These are phyloP conservation scores for Trichoderma sp. DNA, from an alignment of 2,329 filamentous ascomycete genomes.

Conservation along the genomic window DNA sequence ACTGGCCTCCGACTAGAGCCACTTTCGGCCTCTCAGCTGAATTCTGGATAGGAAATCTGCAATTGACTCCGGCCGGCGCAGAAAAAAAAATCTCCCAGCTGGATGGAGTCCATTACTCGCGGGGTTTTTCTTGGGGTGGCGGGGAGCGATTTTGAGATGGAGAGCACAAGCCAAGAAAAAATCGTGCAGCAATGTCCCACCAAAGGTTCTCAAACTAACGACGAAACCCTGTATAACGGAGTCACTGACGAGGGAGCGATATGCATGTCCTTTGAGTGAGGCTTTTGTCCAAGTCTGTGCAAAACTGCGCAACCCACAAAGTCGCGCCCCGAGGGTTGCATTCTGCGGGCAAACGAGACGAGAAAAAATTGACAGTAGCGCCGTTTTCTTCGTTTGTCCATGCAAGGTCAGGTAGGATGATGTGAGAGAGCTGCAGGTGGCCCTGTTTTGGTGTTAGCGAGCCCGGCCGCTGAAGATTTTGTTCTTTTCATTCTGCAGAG, in stretches of 20 bases:
- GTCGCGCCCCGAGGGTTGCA: constrained; percentile 1
- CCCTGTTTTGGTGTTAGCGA: neutral
- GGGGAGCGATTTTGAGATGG: neutral
- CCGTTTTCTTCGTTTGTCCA: neutral
- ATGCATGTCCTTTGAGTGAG: constrained; percentile 1
- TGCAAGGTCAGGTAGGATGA: neutral
- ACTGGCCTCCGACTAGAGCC: neutral
- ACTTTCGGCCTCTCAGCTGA: neutral
- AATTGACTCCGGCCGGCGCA: constrained; percentile 1
- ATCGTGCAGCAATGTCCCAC: constrained; percentile 13
- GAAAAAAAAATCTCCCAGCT: neutral
- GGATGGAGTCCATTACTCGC: neutral
- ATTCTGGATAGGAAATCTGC: neutral
- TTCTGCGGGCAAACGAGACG: neutral
- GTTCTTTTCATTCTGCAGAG: neutral
- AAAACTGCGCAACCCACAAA: constrained; percentile 11
- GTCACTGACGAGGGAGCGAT: neutral
- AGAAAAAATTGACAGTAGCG: neutral
- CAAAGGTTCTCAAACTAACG: constrained; percentile 4
- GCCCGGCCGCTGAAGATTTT: constrained; percentile 10
- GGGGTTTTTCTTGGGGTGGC: constrained; percentile 10
- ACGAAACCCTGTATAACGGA: constrained; percentile 15
- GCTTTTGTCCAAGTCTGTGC: constrained; percentile 13
- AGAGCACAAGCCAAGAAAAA: neutral
- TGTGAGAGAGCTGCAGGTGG: constrained; percentile 9